A percentile compares a stretch with the other conserved stretches of the same genome.
These are phyloP conservation scores for Lactifluus hygrophoroides DNA, from an alignment of 768 basidiomycete genomes.

Conservation along the genomic window DNA sequence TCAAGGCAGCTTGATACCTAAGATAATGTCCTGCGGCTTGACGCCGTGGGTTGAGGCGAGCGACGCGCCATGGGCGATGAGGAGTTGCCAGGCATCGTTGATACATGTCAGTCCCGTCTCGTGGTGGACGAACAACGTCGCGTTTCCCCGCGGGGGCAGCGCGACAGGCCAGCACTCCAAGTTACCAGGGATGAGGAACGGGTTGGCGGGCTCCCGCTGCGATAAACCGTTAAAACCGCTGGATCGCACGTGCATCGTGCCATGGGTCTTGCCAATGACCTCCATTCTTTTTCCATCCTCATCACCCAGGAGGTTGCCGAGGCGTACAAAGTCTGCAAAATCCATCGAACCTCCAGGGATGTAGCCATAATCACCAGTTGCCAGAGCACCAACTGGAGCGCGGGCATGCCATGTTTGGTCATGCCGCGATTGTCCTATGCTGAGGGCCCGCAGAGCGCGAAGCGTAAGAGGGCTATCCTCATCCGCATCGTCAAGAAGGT, in stretches of 20 bases:
- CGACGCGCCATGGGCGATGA: conserved; percentile 5
- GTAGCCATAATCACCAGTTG: conserved; percentile 15
- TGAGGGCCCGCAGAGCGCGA: conserved; percentile 8
- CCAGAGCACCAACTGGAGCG: conserved; percentile 2
- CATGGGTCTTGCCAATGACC: conserved; percentile 4
- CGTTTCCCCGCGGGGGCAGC: conserved; percentile 6
- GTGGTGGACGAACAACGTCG: conserved; percentile 11
- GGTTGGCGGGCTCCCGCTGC: conserved; percentile 4
- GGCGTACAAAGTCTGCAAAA: conserved; percentile 12
- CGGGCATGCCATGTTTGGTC: conserved; percentile 16
- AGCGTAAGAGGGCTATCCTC: conserved; percentile 11
- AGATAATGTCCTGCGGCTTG: conserved; percentile 11
- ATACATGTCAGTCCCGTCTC: conserved; percentile 6
- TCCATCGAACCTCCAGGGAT: conserved; percentile 6
- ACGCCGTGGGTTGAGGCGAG: conserved; percentile 12
- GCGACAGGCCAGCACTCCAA: conserved; percentile 18
- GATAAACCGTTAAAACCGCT: background rate
- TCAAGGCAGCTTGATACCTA: background rate
- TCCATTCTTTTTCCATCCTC: background rate
- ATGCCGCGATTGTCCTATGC: conserved; percentile 8
- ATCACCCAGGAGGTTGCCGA: conserved; percentile 11
- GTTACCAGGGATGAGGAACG: conserved; percentile 6
- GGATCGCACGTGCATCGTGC: conserved; percentile 9
- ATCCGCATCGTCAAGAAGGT: conserved; percentile 18
- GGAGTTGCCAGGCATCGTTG: conserved; percentile 15